These are phyloP conservation scores for Fraxinus xanthoxyloides DNA, from an alignment of 305 asterid genomes.

Conservation along the genomic window DNA sequence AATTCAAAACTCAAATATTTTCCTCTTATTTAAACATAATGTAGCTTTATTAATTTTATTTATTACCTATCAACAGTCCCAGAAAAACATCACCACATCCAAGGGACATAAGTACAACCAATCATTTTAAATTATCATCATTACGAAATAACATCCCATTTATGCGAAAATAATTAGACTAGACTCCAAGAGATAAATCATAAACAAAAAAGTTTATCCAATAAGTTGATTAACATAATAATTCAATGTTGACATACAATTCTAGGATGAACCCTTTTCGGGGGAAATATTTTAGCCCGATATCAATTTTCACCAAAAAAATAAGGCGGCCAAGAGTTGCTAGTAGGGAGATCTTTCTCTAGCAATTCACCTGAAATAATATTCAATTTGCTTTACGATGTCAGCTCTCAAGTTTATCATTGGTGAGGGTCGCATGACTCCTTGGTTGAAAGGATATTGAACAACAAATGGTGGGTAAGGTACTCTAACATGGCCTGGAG, in stretches of 20 bases:
- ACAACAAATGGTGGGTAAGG: conserved; percentile 61
- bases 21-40: conserved; percentile 13
- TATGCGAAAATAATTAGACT: background rate
- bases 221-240: background rate
- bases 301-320: conserved; percentile 8
- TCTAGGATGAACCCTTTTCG: background rate
- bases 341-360: conserved; percentile 12
- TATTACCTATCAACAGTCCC: background rate
- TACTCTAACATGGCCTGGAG: conserved; percentile 61
- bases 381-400: conserved; percentile 79
- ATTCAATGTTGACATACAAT: background rate
- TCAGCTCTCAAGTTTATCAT: conserved; percentile 42
- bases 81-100: conserved; percentile 10
- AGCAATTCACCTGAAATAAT: conserved; percentile 78
- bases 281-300: background rate
- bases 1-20: background rate
- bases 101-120: background rate
- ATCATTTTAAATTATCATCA: background rate
- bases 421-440: conserved; percentile 53
- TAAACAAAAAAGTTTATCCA: background rate
- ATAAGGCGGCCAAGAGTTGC: background rate
- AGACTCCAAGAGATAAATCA: background rate
- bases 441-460: conserved; percentile 60
- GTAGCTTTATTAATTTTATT: background rate
- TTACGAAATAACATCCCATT: background rate